Conservation (phyloP, 2,329 filamentous ascomycete genomes). For the Fusarium goolgardi region DNA sequence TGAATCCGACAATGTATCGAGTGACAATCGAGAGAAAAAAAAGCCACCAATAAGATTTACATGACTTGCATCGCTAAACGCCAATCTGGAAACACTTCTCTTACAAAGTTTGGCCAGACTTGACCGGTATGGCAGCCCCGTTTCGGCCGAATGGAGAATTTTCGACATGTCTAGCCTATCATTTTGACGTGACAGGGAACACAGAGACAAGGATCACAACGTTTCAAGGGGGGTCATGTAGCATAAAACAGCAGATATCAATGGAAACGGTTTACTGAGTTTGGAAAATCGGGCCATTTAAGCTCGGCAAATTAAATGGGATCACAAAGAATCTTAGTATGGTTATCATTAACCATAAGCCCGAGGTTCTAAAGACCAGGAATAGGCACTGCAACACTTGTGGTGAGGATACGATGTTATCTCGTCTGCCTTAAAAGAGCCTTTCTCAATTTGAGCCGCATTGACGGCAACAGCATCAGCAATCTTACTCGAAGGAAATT, state of each 20-base stretch:
- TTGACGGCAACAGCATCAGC: background rate
- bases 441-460: background rate
- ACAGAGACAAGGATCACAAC: background rate
- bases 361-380: background rate
- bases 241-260: conserved; percentile 2
- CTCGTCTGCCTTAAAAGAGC: background rate
- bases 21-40: background rate
- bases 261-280: background rate
- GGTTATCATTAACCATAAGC: conserved; percentile 10
- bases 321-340: background rate
- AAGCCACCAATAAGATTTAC: background rate
- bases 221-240: conserved; percentile 2
- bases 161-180: background rate
- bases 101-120: conserved; percentile 7
- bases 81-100: conserved; percentile 13
- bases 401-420: background rate
- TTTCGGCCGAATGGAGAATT: conserved; percentile 15
- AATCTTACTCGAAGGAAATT: background rate
- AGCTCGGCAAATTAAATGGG: background rate
- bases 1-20: conserved; percentile 19
- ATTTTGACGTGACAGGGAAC: background rate
- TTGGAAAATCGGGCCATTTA: conserved; percentile 3
- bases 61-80: conserved; percentile 5
- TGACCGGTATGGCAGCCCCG: background rate
- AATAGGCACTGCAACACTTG: background rate